A percentile compares a stretch with the other conserved stretches of the same genome.
These are phyloP conservation scores for Aspergillus tamarii DNA, from an alignment of 2,329 filamentous ascomycete species.

Conservation along the genomic window DNA sequence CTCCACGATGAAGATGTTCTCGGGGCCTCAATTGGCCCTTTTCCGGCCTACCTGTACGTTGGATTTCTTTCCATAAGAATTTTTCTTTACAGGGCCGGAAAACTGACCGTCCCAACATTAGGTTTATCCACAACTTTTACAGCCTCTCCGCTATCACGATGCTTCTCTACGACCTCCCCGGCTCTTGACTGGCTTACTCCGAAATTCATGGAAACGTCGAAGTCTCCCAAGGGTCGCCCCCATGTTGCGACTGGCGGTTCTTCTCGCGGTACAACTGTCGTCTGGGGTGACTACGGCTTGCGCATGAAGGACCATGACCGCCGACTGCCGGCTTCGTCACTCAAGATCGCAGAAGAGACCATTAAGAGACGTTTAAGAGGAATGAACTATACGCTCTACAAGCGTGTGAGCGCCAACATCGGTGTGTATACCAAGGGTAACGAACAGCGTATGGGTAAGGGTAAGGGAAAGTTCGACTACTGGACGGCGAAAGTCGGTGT, in stretches of 20 bases:
- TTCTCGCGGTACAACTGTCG: constrained; percentile 87
- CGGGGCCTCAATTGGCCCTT: constrained; percentile 38
- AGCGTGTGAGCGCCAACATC: constrained; percentile 86
- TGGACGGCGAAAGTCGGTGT: constrained; percentile 91
- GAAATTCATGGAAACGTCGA: constrained; percentile 76
- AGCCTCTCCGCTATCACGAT: constrained; percentile 53
- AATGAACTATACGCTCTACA: constrained; percentile 90
- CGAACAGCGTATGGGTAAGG: constrained; percentile 98
- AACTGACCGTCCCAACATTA: constrained; percentile 28
- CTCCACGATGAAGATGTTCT: constrained; percentile 39
- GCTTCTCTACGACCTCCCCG: constrained; percentile 72
- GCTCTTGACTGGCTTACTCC: constrained; percentile 79
- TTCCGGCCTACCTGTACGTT: constrained; percentile 39
- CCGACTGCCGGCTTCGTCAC: constrained; percentile 80
- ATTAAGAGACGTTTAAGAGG: constrained; percentile 88
- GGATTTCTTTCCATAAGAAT: constrained; percentile 8
- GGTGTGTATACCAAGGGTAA: constrained; percentile 96
- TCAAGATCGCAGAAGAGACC: constrained; percentile 90
- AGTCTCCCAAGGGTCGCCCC: constrained; percentile 84
- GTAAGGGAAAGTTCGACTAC: constrained; percentile 95
- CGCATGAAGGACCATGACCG: constrained; percentile 93
- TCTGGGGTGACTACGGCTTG: constrained; percentile 95
- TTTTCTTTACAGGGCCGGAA: constrained; percentile 4
- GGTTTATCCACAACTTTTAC: constrained; percentile 32
- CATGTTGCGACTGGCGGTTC: constrained; percentile 90